These are phyloP conservation scores for Hordeum vulgare DNA, from an alignment of 176 grass and related monocot genomes.

Conservation along the genomic window DNA sequence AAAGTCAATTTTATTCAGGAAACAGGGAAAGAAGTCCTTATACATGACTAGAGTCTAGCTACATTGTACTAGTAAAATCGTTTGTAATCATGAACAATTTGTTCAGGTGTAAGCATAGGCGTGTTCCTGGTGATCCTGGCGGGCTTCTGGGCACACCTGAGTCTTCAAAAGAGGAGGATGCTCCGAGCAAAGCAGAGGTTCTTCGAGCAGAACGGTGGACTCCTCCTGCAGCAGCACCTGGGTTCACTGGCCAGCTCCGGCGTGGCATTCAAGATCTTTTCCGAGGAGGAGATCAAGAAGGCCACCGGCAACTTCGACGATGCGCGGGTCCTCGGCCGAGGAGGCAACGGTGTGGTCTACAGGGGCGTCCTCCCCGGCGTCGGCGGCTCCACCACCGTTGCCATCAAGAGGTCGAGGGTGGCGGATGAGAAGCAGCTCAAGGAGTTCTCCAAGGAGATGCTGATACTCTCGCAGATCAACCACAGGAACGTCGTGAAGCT, in stretches of 20 bases:
- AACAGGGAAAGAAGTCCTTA: no score
- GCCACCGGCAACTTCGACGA: constrained; percentile 26
- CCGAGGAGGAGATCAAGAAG: constrained; percentile 30
- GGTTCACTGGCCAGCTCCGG: neutral
- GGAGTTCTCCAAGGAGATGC: constrained; percentile 44
- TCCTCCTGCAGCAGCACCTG: constrained; percentile 46
- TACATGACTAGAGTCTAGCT: no score
- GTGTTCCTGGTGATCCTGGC: constrained; percentile 26
- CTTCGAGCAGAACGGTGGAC: constrained; percentile 67
- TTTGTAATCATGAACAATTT: neutral
- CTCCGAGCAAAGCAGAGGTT: constrained; percentile 41
- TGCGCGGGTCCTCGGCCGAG: constrained; percentile 15
- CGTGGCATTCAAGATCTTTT: constrained; percentile 36
- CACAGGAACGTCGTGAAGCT: constrained; percentile 49
- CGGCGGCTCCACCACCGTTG: neutral
- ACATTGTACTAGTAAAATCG: neutral
- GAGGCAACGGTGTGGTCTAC: constrained; percentile 37
- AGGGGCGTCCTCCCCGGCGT: constrained; percentile 20
- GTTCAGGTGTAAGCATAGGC: constrained; percentile 38
- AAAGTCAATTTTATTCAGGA: no score
- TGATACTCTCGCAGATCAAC: constrained; percentile 55
- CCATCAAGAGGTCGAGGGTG: constrained; percentile 47
- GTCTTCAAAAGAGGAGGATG: constrained; percentile 43
- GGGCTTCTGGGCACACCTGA: constrained; percentile 23
- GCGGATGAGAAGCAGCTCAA: constrained; percentile 13